Base-by-base conservation (phyloP, 2,329 filamentous ascomycete genomes). In the Neurospora sp. region DNA sequence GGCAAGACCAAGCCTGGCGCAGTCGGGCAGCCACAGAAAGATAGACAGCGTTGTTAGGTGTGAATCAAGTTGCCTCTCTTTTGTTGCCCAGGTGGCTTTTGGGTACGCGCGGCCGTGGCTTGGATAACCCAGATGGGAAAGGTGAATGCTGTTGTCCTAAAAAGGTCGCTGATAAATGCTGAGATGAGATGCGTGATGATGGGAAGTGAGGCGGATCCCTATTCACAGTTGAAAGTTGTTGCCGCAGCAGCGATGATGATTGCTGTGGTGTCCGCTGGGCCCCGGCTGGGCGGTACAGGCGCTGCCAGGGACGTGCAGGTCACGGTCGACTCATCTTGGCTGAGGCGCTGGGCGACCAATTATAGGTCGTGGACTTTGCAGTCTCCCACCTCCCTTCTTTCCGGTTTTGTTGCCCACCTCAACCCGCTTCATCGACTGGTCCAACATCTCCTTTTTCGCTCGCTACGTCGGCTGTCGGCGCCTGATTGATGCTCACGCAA, bases 291-390 rank as follows among this genome's bases (percentile, higher is more conserved):
- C 36, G 68, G 58, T 67, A 42, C 68, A 67, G 68, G 68, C 70
- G 68, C 66, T 71, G 70, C 70, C 66, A 40, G 66, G 46, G 46
- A 58, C 46, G 46, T 58, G 33, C 33, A 36, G 33, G 33, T 58
- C 43, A 46, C 5, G 13, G 43, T 58, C 4, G 19, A 19, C 23
- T 58, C 23, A 58, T 58, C 46, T 58, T 58, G 46, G 46, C 46
- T 58, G 23, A 58, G 46, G 46, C 46, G 46, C 46, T 58, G 46
- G 46, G 23, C 23, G 13, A 33, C 46, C 46, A 58, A 58, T 58
- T 58, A 58, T 58, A 33, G 23, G 46, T 15, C 3, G 19, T 28
- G 46, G 23, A 58, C 46, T 58, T 58, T 17, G 46, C 19, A 52
- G 19, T 58, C 23, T 58, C 46, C 46, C 46, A 23, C 46, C 23